Evolutionary conservation across 225 moss, liverwort and hornwort species (phyloP).

Genomic region (Polytrichum formosum): DNA sequence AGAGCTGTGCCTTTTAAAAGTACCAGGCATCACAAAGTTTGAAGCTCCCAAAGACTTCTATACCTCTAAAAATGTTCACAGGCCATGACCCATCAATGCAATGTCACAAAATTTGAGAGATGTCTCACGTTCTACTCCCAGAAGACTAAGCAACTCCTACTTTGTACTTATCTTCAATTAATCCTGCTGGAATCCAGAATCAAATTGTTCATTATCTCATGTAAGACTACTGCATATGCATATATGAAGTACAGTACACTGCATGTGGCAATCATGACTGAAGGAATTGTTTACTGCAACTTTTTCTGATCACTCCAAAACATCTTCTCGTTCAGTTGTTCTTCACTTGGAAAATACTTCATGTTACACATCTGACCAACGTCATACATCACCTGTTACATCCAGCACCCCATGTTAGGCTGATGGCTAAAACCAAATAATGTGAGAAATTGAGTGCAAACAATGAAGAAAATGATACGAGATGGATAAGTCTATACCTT

Average conservation of each 20-base stretch:
- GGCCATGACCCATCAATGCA: too few species aligned
- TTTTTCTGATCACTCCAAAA: slow-evolving; percentile 49
- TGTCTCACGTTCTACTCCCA: too few species aligned
- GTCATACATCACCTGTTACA: slow-evolving; percentile 73
- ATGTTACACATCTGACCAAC: slow-evolving; percentile 81
- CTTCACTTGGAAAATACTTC: slow-evolving; percentile 62
- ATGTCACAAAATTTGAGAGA: too few species aligned
- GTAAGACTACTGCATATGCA: too few species aligned
- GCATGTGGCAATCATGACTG: neutral
- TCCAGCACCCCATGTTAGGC: neutral
- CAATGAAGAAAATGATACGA: neutral
- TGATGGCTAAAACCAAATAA: neutral
- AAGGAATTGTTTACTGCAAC: slow-evolving; percentile 24
- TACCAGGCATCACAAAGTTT: too few species aligned
- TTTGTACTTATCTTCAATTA: too few species aligned
- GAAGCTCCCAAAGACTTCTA: too few species aligned
- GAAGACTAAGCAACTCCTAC: too few species aligned
- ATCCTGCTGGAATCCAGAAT: too few species aligned
- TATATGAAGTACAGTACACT: neutral
- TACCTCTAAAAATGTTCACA: too few species aligned
- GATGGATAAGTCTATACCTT: slow-evolving; percentile 36
- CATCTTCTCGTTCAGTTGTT: slow-evolving; percentile 28
- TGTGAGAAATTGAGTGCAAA: neutral
- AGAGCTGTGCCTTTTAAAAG: too few species aligned
- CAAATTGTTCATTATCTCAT: too few species aligned